phyloP scores from a whole-genome alignment of 2,329 filamentous ascomycete genomes.

The Rutstroemia sydowiana region DNA sequence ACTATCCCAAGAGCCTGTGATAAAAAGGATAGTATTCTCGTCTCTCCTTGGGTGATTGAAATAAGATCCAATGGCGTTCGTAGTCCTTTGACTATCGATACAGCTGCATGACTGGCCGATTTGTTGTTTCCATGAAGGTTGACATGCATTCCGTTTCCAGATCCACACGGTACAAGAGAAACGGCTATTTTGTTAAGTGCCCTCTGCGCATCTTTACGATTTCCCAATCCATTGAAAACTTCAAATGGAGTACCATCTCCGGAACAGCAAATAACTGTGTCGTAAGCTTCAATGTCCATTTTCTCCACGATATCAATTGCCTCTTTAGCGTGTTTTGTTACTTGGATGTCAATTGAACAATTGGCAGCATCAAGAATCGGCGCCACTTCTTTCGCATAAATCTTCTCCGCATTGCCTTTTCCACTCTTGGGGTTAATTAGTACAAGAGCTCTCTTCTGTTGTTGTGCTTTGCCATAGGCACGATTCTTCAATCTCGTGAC shows the following conservation, averaged over 20 bases:
- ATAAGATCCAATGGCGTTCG: constrained; percentile 75
- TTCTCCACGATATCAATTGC: constrained; percentile 68
- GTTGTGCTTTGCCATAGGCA: constrained; percentile 62
- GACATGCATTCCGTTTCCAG: constrained; percentile 82
- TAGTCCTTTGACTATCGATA: constrained; percentile 77
- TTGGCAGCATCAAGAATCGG: constrained; percentile 75
- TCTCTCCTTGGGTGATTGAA: constrained; percentile 72
- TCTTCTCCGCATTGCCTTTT: constrained; percentile 61
- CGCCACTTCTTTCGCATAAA: constrained; percentile 66
- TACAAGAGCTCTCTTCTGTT: constrained; percentile 71
- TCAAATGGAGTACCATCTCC: constrained; percentile 88
- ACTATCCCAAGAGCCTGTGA: constrained; percentile 83
- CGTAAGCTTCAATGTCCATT: constrained; percentile 69
- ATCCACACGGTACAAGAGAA: constrained; percentile 80
- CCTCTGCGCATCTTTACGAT: constrained; percentile 61
- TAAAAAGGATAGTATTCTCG: constrained; percentile 71
- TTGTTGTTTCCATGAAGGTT: constrained; percentile 67
- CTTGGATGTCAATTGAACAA: constrained; percentile 67
- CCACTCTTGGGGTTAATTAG: constrained; percentile 86
- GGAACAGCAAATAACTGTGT: constrained; percentile 79
- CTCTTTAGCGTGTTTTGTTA: constrained; percentile 64
- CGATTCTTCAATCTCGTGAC: constrained; percentile 53
- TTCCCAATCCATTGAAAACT: constrained; percentile 83
- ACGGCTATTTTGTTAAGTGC: constrained; percentile 72
- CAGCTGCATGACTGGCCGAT: constrained; percentile 54